Conservation (phyloP, 805 yeast species). For the Cyberlindnera maritima region DNA sequence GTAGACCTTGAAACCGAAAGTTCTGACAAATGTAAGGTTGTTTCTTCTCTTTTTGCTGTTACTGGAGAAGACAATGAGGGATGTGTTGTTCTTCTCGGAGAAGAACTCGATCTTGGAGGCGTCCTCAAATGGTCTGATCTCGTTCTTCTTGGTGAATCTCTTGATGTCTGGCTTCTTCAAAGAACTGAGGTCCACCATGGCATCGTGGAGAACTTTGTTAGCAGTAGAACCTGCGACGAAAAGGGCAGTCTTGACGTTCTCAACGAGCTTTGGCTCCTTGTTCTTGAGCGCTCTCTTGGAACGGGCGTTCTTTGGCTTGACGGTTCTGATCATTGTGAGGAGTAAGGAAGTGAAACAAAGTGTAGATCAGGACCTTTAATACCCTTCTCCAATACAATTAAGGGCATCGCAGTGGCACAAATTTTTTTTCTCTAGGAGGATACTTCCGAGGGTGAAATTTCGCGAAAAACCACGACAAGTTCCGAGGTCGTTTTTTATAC, state of each 20-base stretch:
- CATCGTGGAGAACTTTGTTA: constrained; percentile 78
- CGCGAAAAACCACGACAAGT: not conserved
- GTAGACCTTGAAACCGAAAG: constrained; percentile 84
- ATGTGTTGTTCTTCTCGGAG: constrained; percentile 90
- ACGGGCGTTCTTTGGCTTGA: constrained; percentile 90
- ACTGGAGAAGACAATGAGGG: constrained; percentile 75
- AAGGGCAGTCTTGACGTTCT: constrained; percentile 84
- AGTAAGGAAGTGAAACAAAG: not conserved
- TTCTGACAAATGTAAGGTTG: constrained; percentile 81
- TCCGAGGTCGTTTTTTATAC: not conserved
- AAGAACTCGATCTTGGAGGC: constrained; percentile 81
- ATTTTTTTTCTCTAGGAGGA: constrained; percentile 5
- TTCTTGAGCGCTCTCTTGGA: constrained; percentile 91
- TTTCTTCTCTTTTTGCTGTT: constrained; percentile 91
- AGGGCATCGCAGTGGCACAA: constrained; percentile 8
- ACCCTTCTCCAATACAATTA: not conserved
- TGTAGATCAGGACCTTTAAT: not conserved
- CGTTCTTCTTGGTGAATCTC: constrained; percentile 85
- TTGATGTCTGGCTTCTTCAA: constrained; percentile 88
- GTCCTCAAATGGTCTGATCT: constrained; percentile 91
- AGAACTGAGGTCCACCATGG: constrained; percentile 83
- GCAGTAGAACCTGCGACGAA: constrained; percentile 88
- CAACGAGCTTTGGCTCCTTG: constrained; percentile 83
- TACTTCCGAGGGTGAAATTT: constrained; percentile 7
- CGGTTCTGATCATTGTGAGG: constrained; percentile 33